Conservation (phyloP, 1,284 basidiomycete genomes). For the Leccinum ponderosum region DNA sequence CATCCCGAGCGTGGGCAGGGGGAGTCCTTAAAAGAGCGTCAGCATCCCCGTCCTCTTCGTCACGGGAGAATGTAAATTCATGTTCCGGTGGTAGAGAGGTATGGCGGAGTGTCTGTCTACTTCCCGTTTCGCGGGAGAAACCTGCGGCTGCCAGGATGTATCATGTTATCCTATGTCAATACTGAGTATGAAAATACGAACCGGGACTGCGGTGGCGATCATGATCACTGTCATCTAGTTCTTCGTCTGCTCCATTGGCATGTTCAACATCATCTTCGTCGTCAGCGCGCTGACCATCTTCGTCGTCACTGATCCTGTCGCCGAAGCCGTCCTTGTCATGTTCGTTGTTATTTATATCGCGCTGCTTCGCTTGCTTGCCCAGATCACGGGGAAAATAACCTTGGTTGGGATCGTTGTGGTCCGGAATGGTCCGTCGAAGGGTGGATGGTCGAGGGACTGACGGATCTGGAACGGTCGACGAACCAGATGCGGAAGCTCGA, state of each 20-base stretch:
- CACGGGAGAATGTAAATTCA: neutral
- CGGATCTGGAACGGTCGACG: neutral
- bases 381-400: neutral
- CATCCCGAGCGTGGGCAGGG: neutral
- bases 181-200: neutral
- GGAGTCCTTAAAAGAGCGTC: neutral
- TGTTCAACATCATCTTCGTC: neutral
- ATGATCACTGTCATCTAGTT: neutral
- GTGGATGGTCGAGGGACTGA: neutral
- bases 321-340: neutral
- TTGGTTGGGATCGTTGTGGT: neutral
- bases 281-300: neutral
- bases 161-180: neutral
- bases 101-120: neutral
- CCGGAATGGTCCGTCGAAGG: neutral
- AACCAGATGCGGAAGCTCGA: neutral
- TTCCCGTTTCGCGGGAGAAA: neutral
- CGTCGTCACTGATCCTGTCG: neutral
- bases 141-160: neutral
- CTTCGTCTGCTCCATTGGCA: neutral
- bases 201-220: neutral
- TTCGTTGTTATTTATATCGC: neutral
- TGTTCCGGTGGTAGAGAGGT: neutral
- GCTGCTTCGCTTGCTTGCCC: neutral
- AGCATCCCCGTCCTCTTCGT: neutral